These are phyloP conservation scores for Chlorella sp. DNA, from an alignment of 139 green algal species.

Conservation along the genomic window DNA sequence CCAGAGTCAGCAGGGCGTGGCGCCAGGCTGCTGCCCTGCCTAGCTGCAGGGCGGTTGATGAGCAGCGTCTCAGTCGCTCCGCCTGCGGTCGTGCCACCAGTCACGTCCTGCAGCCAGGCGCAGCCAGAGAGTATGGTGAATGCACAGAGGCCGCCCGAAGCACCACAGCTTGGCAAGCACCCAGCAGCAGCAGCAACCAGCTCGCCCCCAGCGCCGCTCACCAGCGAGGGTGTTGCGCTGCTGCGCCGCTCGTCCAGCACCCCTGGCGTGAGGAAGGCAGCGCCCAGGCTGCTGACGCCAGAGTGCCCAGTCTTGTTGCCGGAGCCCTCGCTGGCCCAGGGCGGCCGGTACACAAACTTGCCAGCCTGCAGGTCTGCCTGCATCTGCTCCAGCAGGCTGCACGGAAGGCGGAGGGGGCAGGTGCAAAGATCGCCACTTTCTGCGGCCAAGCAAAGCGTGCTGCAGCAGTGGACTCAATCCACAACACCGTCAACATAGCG, in stretches of 20 bases:
- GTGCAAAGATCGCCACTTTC: too few species aligned
- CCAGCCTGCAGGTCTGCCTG: conserved; percentile 48
- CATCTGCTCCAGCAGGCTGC: conserved; percentile 60
- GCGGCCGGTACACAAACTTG: conserved; percentile 30
- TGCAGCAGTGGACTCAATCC: too few species aligned
- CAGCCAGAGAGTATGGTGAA: background rate
- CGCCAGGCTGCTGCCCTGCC: conserved; percentile 38
- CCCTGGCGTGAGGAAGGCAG: conserved; percentile 27
- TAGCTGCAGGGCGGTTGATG: conserved; percentile 16
- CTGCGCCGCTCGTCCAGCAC: conserved; percentile 21
- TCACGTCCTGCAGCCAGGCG: background rate
- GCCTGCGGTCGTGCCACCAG: background rate
- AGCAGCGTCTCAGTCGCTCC: conserved; percentile 14
- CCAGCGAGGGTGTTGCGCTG: conserved; percentile 14
- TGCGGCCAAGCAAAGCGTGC: too few species aligned
- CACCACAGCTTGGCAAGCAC: background rate
- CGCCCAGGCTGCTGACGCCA: conserved; percentile 2
- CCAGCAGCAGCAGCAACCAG: background rate
- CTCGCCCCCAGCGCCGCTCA: background rate
- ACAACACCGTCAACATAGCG: too few species aligned
- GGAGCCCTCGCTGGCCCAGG: conserved; percentile 16
- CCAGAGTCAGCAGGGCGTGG: conserved; percentile 2
- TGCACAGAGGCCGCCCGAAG: too few species aligned
- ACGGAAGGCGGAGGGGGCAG: background rate
- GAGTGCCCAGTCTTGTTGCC: conserved; percentile 18